Evolutionary conservation across 352 stramenopile species (phyloP).

Genomic region (Peronosclerospora sorghi): DNA sequence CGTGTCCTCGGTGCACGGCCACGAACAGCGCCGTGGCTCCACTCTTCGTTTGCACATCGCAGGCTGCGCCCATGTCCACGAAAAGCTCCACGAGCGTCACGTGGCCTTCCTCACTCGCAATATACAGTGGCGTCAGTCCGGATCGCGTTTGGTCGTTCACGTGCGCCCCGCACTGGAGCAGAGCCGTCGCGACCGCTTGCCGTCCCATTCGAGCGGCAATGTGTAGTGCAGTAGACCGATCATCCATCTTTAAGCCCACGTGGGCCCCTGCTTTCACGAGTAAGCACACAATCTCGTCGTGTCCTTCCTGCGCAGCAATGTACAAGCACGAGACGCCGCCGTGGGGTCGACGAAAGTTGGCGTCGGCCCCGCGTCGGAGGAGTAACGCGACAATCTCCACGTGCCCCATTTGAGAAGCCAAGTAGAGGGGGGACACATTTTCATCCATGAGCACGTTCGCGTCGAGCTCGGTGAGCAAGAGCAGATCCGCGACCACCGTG

Average conservation of each 20-base stretch:
- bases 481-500: constrained; percentile 53
- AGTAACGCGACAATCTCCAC: constrained; percentile 46
- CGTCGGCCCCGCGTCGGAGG: constrained; percentile 41
- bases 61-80: constrained; percentile 23
- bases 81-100: constrained; percentile 48
- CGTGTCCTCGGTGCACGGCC: constrained; percentile 61
- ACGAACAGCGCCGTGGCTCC: constrained; percentile 68
- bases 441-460: constrained; percentile 71
- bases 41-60: constrained; percentile 37
- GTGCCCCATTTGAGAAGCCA: constrained; percentile 79
- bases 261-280: constrained; percentile 40
- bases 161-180: constrained; percentile 40
- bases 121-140: constrained; percentile 68
- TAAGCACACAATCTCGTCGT: constrained; percentile 43
- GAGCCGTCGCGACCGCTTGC: constrained; percentile 30
- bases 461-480: constrained; percentile 38
- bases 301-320: constrained; percentile 71
- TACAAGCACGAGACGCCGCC: constrained; percentile 71
- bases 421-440: constrained; percentile 70
- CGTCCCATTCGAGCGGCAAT: constrained; percentile 77
- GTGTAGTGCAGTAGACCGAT: constrained; percentile 63
- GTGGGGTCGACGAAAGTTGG: constrained; percentile 45
- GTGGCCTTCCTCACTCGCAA: constrained; percentile 79
- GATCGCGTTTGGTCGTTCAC: constrained; percentile 71
- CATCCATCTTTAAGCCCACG: constrained; percentile 62